A percentile compares a stretch with the other conserved stretches of the same genome.
Evolutionary conservation across 2,329 filamentous ascomycete genomes (phyloP).

Genomic region (Neurospora crassa): DNA sequence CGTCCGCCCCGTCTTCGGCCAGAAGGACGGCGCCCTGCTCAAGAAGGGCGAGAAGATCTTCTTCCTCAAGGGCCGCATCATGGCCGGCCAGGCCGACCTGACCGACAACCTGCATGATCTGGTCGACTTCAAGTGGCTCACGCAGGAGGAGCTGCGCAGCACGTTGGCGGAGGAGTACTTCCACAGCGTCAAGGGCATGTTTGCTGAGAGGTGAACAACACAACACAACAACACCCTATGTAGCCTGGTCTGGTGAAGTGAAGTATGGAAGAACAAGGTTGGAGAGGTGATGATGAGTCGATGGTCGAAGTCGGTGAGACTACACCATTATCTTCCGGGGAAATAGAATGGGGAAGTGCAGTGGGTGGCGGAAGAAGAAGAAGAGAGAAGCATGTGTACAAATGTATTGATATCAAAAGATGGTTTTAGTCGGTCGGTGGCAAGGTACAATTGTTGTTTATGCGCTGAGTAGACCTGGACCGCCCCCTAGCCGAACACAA

Average conservation of each 20-base stretch:
- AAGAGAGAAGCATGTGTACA: background rate
- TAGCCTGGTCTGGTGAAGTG: background rate
- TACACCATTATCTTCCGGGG: background rate
- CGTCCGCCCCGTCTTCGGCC: conserved; percentile 37
- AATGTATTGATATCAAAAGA: conserved; percentile 1
- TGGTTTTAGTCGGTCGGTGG: background rate
- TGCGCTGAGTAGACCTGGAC: background rate
- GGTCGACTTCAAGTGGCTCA: conserved; percentile 83
- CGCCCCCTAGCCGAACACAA: background rate
- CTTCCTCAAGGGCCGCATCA: conserved; percentile 92
- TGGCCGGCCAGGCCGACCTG: conserved; percentile 89
- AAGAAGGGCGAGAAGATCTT: conserved; percentile 70
- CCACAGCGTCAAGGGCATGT: conserved; percentile 68
- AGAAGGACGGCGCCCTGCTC: conserved; percentile 28
- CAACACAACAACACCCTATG: background rate
- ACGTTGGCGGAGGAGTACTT: conserved; percentile 62
- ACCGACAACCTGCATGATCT: conserved; percentile 61
- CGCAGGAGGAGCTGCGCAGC: conserved; percentile 74
- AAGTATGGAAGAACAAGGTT: background rate
- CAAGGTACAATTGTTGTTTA: background rate
- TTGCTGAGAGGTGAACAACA: conserved; percentile 56
- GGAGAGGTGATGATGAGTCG: background rate
- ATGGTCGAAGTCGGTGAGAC: background rate
- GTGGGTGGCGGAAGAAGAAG: background rate
- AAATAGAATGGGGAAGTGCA: background rate